Evolutionary conservation across 1,284 basidiomycete species (phyloP), one percentile per base, ranked within the genome.

Genomic region (Sphaerobolus stellatus): DNA sequence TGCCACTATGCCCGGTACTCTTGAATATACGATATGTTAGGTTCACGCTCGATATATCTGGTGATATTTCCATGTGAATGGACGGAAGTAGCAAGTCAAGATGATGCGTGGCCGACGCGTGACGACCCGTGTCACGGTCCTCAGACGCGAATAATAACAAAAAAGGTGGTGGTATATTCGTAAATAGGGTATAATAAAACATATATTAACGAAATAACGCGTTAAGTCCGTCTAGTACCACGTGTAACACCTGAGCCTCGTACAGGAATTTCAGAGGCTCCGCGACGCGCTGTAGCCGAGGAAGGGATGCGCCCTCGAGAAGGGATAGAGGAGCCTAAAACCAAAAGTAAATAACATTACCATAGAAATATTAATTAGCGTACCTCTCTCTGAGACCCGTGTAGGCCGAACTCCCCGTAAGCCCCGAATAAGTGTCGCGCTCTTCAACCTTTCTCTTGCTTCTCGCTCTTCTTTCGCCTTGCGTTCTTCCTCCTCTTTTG

Each of bases 1-100:
- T 74, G 1, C 84, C 83, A 60, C 86, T 88, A 65, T 87, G 83
- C 33, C 86, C 80, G 20, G 86, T 86, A 45, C 81, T 81, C 16
- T 77, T 76, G 0, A 77, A 76, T 36, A 90, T 82, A 0, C 76
- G 70, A 61, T 86, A 90, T 8, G 63, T 22, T 34, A 54, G n/a
- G 16, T 34, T 16, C 20, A 54, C 46, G 22, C 33, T 54, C 20
- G 51, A 24, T 9, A 47, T 16, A 25, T 29, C 28, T 11, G 24
- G 18, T 24, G 43, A 27, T 14, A 44, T 44, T 20, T 9, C 51
- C 51, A 53, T 53, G n/a, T n/a, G n/a, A n/a, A n/a, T n/a, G n/a
- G n/a, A n/a, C n/a, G n/a, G n/a, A n/a, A n/a, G n/a, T n/a, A n/a
- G 33, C 33, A 36, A 18, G 18, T 36, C 18, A 18, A 36, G 33